These are phyloP conservation scores for Naganishia cerealis DNA, from an alignment of 1,284 basidiomycete species.

Conservation along the genomic window DNA sequence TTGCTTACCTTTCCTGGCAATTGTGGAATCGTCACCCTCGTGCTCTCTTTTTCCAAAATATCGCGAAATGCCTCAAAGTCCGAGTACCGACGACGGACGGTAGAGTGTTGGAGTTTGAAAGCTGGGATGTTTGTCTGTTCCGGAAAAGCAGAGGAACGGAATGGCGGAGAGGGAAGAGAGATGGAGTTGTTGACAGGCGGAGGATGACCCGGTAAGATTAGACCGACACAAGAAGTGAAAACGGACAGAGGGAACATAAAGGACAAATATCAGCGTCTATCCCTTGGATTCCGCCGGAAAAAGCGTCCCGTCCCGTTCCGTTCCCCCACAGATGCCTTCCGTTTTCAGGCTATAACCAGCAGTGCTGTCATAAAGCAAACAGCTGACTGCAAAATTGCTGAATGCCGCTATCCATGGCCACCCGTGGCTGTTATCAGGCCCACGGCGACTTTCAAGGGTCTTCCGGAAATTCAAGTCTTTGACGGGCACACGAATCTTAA, in stretches of 20 bases:
- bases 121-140: constrained; percentile 94
- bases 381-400: too few relatives aligned
- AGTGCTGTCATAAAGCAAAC: too few relatives aligned
- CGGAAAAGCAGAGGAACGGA: not conserved
- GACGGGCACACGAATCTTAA: not conserved
- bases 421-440: too few relatives aligned
- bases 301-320: too few relatives aligned
- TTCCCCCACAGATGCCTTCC: too few relatives aligned
- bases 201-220: not conserved
- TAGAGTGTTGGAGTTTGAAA: constrained; percentile 92
- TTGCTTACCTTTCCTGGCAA: constrained; percentile 76
- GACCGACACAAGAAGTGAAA: too few relatives aligned
- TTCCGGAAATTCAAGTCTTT: not conserved
- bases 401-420: too few relatives aligned
- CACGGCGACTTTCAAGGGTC: not conserved
- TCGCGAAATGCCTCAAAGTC: constrained; percentile 99
- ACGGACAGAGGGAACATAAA: too few relatives aligned
- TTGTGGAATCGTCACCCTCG: constrained; percentile 93
- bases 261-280: too few relatives aligned
- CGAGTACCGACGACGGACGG: constrained; percentile 91
- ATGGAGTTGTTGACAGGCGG: not conserved
- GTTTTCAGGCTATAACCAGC: too few relatives aligned
- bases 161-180: not conserved
- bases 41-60: constrained; percentile 93
- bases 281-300: too few relatives aligned